phyloP scores from a whole-genome alignment of 257 asterid genomes.

The Nicotiana paniculata region DNA sequence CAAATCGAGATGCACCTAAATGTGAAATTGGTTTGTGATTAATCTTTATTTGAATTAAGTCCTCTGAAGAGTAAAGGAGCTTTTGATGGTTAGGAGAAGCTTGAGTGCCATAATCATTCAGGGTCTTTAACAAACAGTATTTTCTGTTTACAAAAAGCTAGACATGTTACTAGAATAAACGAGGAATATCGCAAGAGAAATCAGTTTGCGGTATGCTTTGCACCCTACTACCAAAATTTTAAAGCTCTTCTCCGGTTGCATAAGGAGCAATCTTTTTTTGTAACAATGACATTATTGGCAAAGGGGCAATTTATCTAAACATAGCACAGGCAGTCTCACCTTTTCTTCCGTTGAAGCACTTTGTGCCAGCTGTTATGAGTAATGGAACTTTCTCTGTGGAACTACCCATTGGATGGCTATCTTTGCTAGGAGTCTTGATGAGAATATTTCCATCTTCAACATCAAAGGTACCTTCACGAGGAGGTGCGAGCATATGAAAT shows the following conservation, averaged over 20 bases:
- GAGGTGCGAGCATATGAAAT: slow-evolving; percentile 89
- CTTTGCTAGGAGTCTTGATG: slow-evolving; percentile 35
- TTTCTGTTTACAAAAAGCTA: background rate
- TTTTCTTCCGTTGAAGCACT: slow-evolving; percentile 27
- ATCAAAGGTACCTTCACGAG: slow-evolving; percentile 79
- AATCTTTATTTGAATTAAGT: background rate
- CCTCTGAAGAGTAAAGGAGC: background rate
- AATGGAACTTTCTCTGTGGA: slow-evolving; percentile 60
- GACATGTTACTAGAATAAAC: background rate
- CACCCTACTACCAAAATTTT: background rate
- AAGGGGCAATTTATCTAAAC: background rate
- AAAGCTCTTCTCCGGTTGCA: background rate
- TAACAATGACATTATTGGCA: background rate
- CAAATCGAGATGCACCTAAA: background rate
- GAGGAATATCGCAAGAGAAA: background rate
- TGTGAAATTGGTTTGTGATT: background rate
- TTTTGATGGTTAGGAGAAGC: background rate
- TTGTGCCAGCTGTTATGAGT: slow-evolving; percentile 38
- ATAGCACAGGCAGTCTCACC: slow-evolving; percentile 27
- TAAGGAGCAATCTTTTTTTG: background rate
- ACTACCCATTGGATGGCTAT: slow-evolving; percentile 24
- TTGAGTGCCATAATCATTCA: background rate
- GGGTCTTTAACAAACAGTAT: background rate
- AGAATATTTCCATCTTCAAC: slow-evolving; percentile 38
- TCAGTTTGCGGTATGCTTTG: background rate